Evolutionary conservation across 2,329 filamentous ascomycete genomes (phyloP).

Genomic region (Apiospora malaysiana): DNA sequence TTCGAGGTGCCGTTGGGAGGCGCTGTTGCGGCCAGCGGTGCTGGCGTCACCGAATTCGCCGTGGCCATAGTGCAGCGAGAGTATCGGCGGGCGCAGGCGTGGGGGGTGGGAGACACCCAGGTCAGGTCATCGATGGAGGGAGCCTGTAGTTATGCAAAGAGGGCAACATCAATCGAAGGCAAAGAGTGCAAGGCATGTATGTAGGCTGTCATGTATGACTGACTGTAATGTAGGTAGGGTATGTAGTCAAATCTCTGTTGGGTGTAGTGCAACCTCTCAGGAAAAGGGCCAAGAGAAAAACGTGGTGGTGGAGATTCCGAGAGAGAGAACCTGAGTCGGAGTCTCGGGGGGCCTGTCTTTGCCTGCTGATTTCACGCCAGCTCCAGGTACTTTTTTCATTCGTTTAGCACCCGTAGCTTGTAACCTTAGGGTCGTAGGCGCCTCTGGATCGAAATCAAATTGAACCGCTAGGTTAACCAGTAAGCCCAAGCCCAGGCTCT

Average conservation of each 20-base stretch:
- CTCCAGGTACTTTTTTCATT: constrained; percentile 8
- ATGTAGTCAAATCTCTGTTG: constrained; percentile 18
- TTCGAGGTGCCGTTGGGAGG: constrained; percentile 38
- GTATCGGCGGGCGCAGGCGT: constrained; percentile 24
- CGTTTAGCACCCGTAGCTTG: background rate
- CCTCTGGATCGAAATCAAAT: background rate
- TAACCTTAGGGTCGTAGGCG: background rate
- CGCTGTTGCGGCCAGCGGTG: constrained; percentile 34
- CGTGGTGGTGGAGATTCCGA: constrained; percentile 22
- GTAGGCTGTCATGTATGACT: background rate
- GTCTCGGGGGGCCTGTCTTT: constrained; percentile 14
- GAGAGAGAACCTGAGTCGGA: constrained; percentile 18
- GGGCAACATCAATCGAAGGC: background rate
- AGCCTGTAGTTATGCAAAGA: constrained; percentile 14
- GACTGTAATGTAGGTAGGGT: background rate
- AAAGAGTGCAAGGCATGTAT: background rate
- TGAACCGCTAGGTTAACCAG: constrained; percentile 1
- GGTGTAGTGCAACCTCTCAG: constrained; percentile 12
- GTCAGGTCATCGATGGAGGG: constrained; percentile 20
- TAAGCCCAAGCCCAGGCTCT: background rate
- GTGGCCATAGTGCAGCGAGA: constrained; percentile 43
- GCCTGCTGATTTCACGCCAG: background rate
- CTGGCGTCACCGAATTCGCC: constrained; percentile 40
- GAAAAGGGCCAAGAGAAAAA: constrained; percentile 23
- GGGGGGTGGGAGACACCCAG: constrained; percentile 22